phyloP scores from a whole-genome alignment of 352 stramenopile species.

The Phytophthora sp. region DNA sequence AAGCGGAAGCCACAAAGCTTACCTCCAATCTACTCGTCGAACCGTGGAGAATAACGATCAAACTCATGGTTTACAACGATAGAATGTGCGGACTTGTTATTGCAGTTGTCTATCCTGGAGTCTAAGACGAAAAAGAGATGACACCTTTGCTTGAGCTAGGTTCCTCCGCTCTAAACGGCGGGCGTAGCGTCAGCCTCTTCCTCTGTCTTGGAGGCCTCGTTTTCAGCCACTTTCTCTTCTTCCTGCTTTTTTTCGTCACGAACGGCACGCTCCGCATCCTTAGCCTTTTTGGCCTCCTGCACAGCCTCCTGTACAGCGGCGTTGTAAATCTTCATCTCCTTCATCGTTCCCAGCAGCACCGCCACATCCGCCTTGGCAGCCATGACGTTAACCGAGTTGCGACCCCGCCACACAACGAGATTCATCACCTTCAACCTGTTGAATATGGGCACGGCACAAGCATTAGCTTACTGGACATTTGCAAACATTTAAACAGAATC shows the following conservation, averaged over 20 bases:
- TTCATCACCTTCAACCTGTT: conserved; percentile 83
- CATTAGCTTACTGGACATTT: conserved; percentile 7
- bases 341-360: conserved; percentile 83
- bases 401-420: conserved; percentile 84
- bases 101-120: conserved; percentile 16
- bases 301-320: conserved; percentile 46
- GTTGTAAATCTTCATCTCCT: conserved; percentile 84
- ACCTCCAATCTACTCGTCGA: conserved; percentile 9
- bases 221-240: conserved; percentile 3
- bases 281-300: conserved; percentile 51
- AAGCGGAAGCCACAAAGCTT: conserved; percentile 3
- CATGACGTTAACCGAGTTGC: conserved; percentile 90
- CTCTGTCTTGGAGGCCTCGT: conserved; percentile 1
- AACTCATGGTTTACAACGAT: no score
- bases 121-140: background rate
- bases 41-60: conserved; percentile 19
- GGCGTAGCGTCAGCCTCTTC: conserved; percentile 15
- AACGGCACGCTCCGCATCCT: conserved; percentile 48
- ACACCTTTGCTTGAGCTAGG: background rate
- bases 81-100: no score
- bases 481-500: background rate
- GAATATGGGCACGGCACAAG: conserved; percentile 9
- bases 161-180: conserved; percentile 10
- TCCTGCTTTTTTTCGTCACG: conserved; percentile 44
- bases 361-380: conserved; percentile 80